Percentiles rank a stretch among this genome's conserved stretches.
Evolutionary conservation across 495 filamentous ascomycete genomes (phyloP).

Genomic region (Tetracladium setigerum): DNA sequence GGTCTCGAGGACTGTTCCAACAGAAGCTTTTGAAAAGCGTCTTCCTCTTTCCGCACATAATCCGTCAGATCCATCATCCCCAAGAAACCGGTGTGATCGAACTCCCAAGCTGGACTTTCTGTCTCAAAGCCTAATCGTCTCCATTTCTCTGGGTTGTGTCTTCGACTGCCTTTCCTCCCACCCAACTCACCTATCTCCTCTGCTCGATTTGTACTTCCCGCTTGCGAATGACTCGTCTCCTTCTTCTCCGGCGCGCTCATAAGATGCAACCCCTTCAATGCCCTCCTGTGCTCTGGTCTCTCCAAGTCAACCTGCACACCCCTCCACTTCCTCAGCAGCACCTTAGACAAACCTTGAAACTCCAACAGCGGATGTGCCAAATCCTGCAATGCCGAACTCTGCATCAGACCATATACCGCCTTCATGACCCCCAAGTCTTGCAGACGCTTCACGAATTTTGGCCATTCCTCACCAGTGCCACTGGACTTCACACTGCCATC

Average conservation of each 20-base stretch:
- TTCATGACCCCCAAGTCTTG: slow-evolving; percentile 93
- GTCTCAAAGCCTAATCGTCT: slow-evolving; percentile 85
- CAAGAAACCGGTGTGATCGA: slow-evolving; percentile 78
- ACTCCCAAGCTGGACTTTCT: slow-evolving; percentile 77
- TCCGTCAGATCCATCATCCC: slow-evolving; percentile 98
- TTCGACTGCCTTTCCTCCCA: slow-evolving; percentile 46
- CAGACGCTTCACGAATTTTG: slow-evolving; percentile 84
- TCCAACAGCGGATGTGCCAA: slow-evolving; percentile 88
- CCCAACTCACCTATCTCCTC: slow-evolving; percentile 24
- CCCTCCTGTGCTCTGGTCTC: slow-evolving; percentile 75
- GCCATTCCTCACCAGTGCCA: slow-evolving; percentile 68
- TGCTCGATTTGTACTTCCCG: slow-evolving; percentile 19
- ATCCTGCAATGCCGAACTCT: slow-evolving; percentile 88
- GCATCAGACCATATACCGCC: slow-evolving; percentile 85
- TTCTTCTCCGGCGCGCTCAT: slow-evolving; percentile 66
- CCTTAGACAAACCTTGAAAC: slow-evolving; percentile 88
- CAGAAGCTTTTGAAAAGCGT: slow-evolving; percentile 84
- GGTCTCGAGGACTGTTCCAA: slow-evolving; percentile 80
- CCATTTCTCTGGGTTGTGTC: slow-evolving; percentile 91
- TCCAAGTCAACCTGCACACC: slow-evolving; percentile 79
- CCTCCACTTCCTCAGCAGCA: slow-evolving; percentile 84
- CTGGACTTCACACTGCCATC: slow-evolving; percentile 31
- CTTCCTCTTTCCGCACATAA: slow-evolving; percentile 83
- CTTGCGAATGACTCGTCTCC: slow-evolving; percentile 23
- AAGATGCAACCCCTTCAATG: slow-evolving; percentile 30